Conservation (phyloP, 2,329 filamentous ascomycete genomes). For the Aquanectria penicillioides region DNA sequence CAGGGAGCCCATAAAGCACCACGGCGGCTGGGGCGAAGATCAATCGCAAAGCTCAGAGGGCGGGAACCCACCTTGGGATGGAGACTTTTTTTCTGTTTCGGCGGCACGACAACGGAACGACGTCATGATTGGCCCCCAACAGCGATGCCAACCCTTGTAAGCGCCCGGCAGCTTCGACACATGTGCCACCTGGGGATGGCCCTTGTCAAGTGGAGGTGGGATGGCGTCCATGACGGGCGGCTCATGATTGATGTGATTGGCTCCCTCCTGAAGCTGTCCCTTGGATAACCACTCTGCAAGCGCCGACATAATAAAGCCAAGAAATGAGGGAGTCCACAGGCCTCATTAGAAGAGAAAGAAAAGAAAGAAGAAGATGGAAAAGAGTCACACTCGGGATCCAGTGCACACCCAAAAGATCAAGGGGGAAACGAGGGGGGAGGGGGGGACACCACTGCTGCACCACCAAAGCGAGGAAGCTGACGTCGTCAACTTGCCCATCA, state of each 20-base stretch:
- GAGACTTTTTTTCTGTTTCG: slow-evolving; percentile 16
- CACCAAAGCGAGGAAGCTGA: background rate
- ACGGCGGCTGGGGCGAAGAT: slow-evolving; percentile 3
- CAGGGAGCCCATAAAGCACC: background rate
- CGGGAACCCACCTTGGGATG: slow-evolving; percentile 9
- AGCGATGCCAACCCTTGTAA: slow-evolving; percentile 35
- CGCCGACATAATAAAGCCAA: slow-evolving; percentile 19
- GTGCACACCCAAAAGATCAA: too few relatives aligned
- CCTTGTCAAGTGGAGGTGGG: slow-evolving; percentile 9
- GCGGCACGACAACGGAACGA: slow-evolving; percentile 14
- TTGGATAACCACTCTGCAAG: slow-evolving; percentile 22
- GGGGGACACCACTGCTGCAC: too few relatives aligned
- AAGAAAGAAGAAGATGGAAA: background rate
- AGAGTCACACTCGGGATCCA: background rate
- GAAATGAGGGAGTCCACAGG: slow-evolving; percentile 11
- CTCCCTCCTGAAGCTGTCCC: background rate
- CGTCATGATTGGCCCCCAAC: slow-evolving; percentile 35
- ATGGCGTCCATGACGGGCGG: slow-evolving; percentile 12
- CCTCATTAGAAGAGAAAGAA: background rate
- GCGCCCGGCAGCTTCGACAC: slow-evolving; percentile 38
- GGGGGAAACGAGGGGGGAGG: too few relatives aligned
- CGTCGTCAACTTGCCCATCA: background rate
- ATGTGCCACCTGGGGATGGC: slow-evolving; percentile 28
- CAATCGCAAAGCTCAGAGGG: slow-evolving; percentile 6
- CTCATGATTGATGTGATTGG: slow-evolving; percentile 14